phyloP scores from a whole-genome alignment of 2,329 filamentous ascomycete genomes.

The Niveomyces coronatus region DNA sequence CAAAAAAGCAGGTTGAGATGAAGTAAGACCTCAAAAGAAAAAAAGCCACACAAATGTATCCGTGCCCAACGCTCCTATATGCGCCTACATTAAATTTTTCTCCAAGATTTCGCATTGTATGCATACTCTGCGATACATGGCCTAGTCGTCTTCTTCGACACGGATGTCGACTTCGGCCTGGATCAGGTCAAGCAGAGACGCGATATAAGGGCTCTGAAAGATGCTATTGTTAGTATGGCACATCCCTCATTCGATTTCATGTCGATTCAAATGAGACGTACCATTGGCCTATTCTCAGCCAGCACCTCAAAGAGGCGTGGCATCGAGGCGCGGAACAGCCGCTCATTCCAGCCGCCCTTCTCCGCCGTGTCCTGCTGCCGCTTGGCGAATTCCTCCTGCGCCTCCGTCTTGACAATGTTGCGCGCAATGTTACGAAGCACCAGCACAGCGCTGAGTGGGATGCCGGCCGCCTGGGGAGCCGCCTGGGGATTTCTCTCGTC shows the following conservation, averaged over 20 bases:
- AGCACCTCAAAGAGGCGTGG: constrained; percentile 58
- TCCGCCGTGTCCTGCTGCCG: constrained; percentile 33
- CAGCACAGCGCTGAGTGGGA: constrained; percentile 67
- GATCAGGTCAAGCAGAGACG: constrained; percentile 30
- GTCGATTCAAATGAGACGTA: constrained; percentile 23
- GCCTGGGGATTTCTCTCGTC: constrained; percentile 50
- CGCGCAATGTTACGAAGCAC: constrained; percentile 70
- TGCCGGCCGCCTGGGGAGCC: constrained; percentile 56
- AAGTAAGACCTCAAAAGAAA: too few relatives aligned
- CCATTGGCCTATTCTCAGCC: constrained; percentile 55
- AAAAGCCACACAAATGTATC: too few relatives aligned
- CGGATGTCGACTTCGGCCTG: constrained; percentile 19
- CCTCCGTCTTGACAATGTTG: constrained; percentile 52
- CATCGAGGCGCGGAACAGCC: constrained; percentile 55
- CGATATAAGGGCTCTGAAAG: constrained; percentile 30
- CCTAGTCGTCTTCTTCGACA: constrained; percentile 8
- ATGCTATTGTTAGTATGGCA: constrained; percentile 11
- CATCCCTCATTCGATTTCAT: constrained; percentile 1
- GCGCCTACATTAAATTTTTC: too few relatives aligned
- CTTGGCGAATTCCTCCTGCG: constrained; percentile 44
- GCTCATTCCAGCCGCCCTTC: constrained; percentile 53
- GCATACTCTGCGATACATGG: neutral
- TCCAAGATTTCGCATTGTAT: too few relatives aligned
- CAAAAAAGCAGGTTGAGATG: too few relatives aligned
- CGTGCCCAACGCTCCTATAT: too few relatives aligned